These are phyloP conservation scores for Aspergillus flavus DNA, from an alignment of 2,329 filamentous ascomycete genomes.

Conservation along the genomic window DNA sequence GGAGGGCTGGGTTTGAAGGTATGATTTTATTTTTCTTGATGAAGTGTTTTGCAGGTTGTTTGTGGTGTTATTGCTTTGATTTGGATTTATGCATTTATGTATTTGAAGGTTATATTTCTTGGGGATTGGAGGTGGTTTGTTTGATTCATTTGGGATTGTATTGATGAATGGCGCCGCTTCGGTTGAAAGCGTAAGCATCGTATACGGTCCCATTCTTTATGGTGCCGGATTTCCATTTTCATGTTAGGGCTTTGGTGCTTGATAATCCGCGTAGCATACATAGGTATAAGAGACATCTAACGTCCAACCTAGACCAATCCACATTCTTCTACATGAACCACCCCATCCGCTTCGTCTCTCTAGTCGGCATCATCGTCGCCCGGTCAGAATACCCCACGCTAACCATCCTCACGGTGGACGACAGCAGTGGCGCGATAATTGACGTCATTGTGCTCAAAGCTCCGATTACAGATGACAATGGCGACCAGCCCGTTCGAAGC, in stretches of 20 bases:
- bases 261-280: background rate
- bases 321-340: conserved; percentile 71
- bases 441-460: conserved; percentile 54
- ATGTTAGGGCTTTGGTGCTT: background rate
- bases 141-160: background rate
- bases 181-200: background rate
- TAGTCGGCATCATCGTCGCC: conserved; percentile 70
- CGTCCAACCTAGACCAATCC: conserved; percentile 49
- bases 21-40: conserved; percentile 16
- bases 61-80: background rate
- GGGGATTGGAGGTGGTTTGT: background rate
- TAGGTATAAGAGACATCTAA: background rate
- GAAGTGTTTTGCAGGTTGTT: background rate
- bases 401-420: conserved; percentile 60
- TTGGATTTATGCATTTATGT: background rate
- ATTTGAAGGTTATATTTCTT: background rate
- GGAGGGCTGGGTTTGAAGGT: conserved; percentile 56
- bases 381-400: conserved; percentile 57
- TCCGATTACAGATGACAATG: conserved; percentile 5
- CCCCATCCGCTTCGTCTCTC: conserved; percentile 73
- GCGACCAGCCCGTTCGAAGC: background rate
- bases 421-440: conserved; percentile 61
- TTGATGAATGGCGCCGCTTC: background rate
- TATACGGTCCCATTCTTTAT: background rate
- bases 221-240: background rate